Percentiles rank a stretch among this genome's conserved stretches.
These are phyloP conservation scores for Pichia kluyveri DNA, from an alignment of 805 yeast genomes.

Conservation along the genomic window DNA sequence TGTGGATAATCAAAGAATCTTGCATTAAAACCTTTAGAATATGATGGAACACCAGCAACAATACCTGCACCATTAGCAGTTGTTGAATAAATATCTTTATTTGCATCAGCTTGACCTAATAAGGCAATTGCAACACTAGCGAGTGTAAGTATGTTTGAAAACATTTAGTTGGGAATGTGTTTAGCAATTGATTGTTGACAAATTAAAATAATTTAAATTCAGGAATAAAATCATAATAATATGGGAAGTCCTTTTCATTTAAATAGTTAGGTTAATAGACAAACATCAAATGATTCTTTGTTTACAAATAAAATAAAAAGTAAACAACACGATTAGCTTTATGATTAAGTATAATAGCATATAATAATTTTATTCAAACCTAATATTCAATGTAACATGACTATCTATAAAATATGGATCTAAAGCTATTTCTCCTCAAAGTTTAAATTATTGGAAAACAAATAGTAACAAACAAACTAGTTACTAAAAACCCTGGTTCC, in stretches of 20 bases:
- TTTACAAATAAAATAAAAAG: too few species aligned
- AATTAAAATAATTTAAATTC: background rate
- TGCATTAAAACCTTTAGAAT: constrained; percentile 4
- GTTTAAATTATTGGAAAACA: too few species aligned
- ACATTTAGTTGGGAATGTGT: constrained; percentile 1
- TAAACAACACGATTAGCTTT: too few species aligned
- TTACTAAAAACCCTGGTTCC: too few species aligned
- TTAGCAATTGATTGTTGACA: background rate
- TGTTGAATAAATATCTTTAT: background rate
- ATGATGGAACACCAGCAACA: constrained; percentile 1
- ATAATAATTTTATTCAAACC: too few species aligned
- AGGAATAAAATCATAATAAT: background rate
- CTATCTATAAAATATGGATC: too few species aligned
- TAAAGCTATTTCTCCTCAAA: too few species aligned
- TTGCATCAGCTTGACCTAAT: background rate
- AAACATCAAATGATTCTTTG: too few species aligned
- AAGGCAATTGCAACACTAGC: background rate
- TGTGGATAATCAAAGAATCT: constrained; percentile 3
- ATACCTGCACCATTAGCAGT: constrained; percentile 5
- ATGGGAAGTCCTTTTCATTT: background rate
- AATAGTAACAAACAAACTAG: too few species aligned
- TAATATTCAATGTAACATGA: too few species aligned
- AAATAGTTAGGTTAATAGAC: too few species aligned
- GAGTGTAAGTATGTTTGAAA: constrained; percentile 3
- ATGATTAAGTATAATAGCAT: too few species aligned